Evolutionary conservation across 2,329 filamentous ascomycete genomes (phyloP), one percentile per base, ranked within the genome.

Genomic region (Colletotrichum acutatum): DNA sequence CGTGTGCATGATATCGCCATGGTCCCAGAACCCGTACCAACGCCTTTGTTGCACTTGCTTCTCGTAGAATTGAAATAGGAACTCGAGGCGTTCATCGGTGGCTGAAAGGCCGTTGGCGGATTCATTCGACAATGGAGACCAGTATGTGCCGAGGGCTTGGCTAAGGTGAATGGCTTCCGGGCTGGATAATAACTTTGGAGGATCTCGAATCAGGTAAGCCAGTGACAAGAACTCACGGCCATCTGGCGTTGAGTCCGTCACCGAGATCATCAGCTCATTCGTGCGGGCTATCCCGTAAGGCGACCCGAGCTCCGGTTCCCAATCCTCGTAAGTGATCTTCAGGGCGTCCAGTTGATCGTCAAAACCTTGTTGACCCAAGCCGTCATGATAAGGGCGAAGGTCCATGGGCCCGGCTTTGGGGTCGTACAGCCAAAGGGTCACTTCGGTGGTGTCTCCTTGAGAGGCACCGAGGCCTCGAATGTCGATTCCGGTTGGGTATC

Each of bases 11-110:
- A 92, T 84, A 74, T 92, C 90, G 2, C 90, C 90, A 66, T 90
- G 84, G 72, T 92, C 89, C 78, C 86, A 87, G 81, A 91, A 91
- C 0, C 90, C 90, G 74, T 91, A 92, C 90, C 90, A 92, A 12
- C 86, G 81, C 2, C 88, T 84, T 67, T 90, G 85, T 65, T 89
- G 86, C 12, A 91, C 83, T 71, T 92, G 89, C 0, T 79, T 79
- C 32, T 85, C 79, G 77, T 92, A 92, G 77, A 88, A 91, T 2
- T 85, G 82, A 65, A 88, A 84, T 0, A 92, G 80, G 66, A 91
- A 89, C 56, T 89, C 84, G 12, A 92, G 84, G 67, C 90, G 84
- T 0, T 79, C 78, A 73, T 91, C 88, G 1, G 91, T 86, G 0
- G 82, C 80, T 42, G 79, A 69, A 3, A 22, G 42, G 6, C 37